A percentile compares a stretch with the other conserved stretches of the same genome.
phyloP scores from a whole-genome alignment of 441 rosid species.

The Corymbia citriodora region DNA sequence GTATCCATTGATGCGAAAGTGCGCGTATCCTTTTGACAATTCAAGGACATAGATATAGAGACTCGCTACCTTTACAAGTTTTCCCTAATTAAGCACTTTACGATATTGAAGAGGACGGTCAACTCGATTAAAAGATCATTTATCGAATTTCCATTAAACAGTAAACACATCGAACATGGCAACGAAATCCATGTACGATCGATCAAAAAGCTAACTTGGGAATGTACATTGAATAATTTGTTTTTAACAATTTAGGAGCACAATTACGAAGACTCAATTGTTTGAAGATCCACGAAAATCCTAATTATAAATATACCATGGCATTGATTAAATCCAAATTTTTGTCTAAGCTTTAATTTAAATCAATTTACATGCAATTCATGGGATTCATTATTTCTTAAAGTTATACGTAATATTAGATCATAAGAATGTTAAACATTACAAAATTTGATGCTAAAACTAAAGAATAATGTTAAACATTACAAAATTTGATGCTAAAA shows the following conservation, averaged over 20 bases:
- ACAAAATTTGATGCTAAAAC: no score
- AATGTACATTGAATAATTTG: background rate
- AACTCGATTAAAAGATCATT: background rate
- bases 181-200: background rate
- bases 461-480: background rate
- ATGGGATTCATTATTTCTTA: background rate
- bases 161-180: background rate
- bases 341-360: background rate
- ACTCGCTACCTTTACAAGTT: background rate
- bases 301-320: background rate
- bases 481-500: background rate
- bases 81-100: background rate
- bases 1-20: background rate
- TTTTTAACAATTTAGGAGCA: background rate
- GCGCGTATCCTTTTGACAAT: background rate
- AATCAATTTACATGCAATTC: background rate
- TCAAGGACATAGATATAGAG: background rate
- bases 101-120: background rate
- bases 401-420: background rate
- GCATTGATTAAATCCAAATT: background rate
- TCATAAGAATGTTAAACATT: background rate
- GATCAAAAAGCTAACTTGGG: background rate
- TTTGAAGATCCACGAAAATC: background rate
- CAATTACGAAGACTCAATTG: background rate
- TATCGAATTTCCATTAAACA: background rate